These are phyloP conservation scores for Fusarium falciforme DNA, from an alignment of 2,329 filamentous ascomycete genomes.

Conservation along the genomic window DNA sequence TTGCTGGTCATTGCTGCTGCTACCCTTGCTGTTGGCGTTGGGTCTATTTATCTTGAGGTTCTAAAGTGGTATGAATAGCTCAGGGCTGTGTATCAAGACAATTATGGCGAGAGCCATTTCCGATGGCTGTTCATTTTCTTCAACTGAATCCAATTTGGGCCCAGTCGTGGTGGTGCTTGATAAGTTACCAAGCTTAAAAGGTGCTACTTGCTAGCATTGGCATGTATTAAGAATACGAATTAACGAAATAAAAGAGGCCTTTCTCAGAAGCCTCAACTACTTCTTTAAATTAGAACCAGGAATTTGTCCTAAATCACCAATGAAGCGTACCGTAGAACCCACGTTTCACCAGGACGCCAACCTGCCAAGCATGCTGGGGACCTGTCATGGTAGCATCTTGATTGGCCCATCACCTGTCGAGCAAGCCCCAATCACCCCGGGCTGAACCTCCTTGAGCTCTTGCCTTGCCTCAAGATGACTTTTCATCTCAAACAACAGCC, in stretches of 20 bases:
- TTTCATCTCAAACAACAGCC: not conserved
- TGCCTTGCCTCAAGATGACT: not conserved
- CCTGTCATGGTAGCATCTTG: not conserved
- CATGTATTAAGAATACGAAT: not conserved
- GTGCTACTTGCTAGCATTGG: fast-evolving
- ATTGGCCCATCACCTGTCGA: not conserved
- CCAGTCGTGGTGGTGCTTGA: not conserved
- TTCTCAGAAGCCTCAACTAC: not conserved
- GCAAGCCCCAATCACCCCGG: not conserved
- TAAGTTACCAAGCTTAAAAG: not conserved
- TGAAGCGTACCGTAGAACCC: not conserved
- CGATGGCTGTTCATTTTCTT: too few species aligned
- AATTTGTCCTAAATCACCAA: not conserved
- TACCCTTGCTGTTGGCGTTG: not conserved
- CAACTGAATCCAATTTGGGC: not conserved
- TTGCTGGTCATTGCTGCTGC: not conserved
- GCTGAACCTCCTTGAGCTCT: not conserved
- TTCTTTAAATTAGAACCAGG: not conserved
- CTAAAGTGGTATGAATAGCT: not conserved
- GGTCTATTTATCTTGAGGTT: not conserved
- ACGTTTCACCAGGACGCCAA: not conserved
- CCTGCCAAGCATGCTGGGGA: not conserved
- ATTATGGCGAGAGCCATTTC: too few species aligned
- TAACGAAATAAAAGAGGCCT: not conserved
- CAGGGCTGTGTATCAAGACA: not conserved